A percentile compares a stretch with the other conserved stretches of the same genome.
phyloP scores from a whole-genome alignment of 176 grass and related monocot genomes.

The Sorghum bicolor region DNA sequence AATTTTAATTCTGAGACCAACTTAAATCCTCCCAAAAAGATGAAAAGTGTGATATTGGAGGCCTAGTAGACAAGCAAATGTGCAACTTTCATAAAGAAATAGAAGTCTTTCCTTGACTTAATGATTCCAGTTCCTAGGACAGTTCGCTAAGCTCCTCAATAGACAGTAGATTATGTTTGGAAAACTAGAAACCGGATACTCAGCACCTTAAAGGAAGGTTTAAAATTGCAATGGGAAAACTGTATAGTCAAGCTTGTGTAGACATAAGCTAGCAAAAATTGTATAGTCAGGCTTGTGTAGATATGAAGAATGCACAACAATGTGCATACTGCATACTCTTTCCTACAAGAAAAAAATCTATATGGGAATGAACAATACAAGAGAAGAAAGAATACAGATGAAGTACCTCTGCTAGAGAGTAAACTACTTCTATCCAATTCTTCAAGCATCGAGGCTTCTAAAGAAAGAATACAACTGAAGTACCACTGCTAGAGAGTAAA shows the following conservation, averaged over 20 bases:
- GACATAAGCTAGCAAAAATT: conserved; percentile 4
- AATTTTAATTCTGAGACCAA: background rate
- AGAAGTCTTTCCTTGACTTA: background rate
- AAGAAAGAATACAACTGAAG: conserved; percentile 32
- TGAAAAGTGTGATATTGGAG: background rate
- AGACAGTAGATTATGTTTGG: background rate
- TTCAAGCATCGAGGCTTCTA: background rate
- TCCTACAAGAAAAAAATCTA: conserved; percentile 22
- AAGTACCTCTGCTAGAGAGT: conserved; percentile 48
- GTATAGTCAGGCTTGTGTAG: background rate
- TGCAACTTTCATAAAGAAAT: background rate
- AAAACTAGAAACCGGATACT: conserved; percentile 27
- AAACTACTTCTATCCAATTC: conserved; percentile 30
- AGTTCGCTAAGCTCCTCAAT: background rate
- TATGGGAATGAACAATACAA: conserved; percentile 31
- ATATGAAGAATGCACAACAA: conserved; percentile 20
- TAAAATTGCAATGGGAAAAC: conserved; percentile 26
- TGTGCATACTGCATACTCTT: conserved; percentile 27
- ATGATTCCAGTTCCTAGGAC: conserved; percentile 4
- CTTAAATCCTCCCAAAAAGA: background rate
- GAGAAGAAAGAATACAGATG: conserved; percentile 30
- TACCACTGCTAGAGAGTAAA: conserved; percentile 45
- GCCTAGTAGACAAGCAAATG: background rate
- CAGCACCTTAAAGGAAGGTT: background rate
- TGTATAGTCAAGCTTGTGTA: conserved; percentile 31